A percentile compares a stretch with the other conserved stretches of the same genome.
phyloP scores from a whole-genome alignment of 768 basidiomycete genomes.

The Amanita subjunquillea region DNA sequence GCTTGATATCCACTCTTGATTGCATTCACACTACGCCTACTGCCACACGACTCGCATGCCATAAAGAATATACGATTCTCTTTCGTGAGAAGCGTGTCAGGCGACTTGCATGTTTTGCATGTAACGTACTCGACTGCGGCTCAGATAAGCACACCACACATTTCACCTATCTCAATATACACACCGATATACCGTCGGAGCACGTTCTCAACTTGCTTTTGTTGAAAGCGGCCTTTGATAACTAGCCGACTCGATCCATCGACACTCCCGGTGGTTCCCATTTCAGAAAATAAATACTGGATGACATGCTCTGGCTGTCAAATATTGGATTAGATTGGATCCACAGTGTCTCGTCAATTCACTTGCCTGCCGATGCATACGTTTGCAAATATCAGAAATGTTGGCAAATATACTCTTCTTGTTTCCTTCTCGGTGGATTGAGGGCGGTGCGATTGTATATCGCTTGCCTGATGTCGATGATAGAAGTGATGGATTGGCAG shows the following conservation, averaged over 20 bases:
- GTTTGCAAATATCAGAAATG: conserved; percentile 93
- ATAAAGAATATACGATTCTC: conserved; percentile 99
- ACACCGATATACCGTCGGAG: conserved; percentile 91
- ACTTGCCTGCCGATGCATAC: conserved; percentile 79
- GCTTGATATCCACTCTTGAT: conserved; percentile 99
- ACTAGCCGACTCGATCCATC: conserved; percentile 88
- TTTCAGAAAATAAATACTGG: conserved; percentile 91
- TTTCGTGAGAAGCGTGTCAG: conserved; percentile 92
- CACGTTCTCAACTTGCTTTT: conserved; percentile 97
- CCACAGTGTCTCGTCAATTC: not conserved
- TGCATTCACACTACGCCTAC: conserved; percentile 82
- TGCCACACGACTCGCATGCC: conserved; percentile 86
- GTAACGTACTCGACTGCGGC: conserved; percentile 89
- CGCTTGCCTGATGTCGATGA: conserved; percentile 78
- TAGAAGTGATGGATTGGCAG: conserved; percentile 87
- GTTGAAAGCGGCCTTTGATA: conserved; percentile 97
- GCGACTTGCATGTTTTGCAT: conserved; percentile 99
- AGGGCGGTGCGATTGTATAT: conserved; percentile 95
- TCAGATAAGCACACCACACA: not conserved
- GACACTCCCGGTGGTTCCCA: conserved; percentile 95
- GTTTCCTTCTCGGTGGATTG: conserved; percentile 90
- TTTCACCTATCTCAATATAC: conserved; percentile 16
- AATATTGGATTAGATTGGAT: not conserved
- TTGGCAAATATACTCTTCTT: conserved; percentile 98
- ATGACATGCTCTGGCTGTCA: conserved; percentile 91